These are phyloP conservation scores for Chlamydomonas reinhardtii DNA, from an alignment of 163 green algal species.

Conservation along the genomic window DNA sequence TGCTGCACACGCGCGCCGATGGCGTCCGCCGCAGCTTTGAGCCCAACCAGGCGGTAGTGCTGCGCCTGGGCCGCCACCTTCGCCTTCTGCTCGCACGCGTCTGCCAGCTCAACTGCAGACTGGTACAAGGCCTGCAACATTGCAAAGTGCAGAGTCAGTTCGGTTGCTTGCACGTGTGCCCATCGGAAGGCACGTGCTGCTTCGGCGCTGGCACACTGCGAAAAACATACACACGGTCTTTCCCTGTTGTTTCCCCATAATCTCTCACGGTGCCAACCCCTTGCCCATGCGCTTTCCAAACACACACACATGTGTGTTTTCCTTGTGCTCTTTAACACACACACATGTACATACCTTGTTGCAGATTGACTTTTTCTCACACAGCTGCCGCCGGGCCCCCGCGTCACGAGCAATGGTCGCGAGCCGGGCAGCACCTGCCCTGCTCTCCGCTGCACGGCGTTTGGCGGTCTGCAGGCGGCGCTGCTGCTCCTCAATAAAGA, in stretches of 20 bases:
- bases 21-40: slow-evolving; percentile 12
- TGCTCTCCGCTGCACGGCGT: not conserved
- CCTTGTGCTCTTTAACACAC: no score
- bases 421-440: slow-evolving; percentile 5
- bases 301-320: no score
- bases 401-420: not conserved
- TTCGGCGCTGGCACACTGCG: no score
- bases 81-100: slow-evolving; percentile 14
- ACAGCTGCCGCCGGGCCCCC: not conserved
- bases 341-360: slow-evolving; percentile 16
- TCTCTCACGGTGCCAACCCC: no score
- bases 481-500: slow-evolving; percentile 33
- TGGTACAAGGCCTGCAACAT: slow-evolving; percentile 29
- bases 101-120: slow-evolving; percentile 23
- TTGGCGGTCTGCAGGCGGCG: not conserved
- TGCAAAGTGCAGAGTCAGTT: not conserved
- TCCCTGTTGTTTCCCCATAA: no score
- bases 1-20: slow-evolving; percentile 16
- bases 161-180: not conserved
- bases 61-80: slow-evolving; percentile 7
- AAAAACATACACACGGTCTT: no score
- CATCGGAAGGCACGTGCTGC: no score
- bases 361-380: slow-evolving; percentile 19
- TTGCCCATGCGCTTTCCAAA: no score
- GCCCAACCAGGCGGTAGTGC: not conserved